These are phyloP conservation scores for Gigaspora rosea DNA, from an alignment of 192 early-diverging fungal genomes.

Conservation along the genomic window DNA sequence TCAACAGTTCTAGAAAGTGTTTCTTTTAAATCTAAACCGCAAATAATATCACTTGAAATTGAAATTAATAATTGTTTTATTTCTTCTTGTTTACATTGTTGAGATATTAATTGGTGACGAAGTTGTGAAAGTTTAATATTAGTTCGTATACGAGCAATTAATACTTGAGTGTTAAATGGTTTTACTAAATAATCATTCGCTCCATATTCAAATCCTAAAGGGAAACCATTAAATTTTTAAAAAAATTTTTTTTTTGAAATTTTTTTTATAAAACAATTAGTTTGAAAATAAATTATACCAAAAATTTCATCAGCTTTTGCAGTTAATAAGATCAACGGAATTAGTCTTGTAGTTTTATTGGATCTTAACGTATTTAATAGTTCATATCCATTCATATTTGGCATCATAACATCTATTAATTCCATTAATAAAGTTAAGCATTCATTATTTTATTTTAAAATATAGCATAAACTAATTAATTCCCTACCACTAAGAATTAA, in stretches of 20 bases:
- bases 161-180: slow-evolving; percentile 50
- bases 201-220: slow-evolving; percentile 51
- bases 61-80: slow-evolving; percentile 46
- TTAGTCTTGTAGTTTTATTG: slow-evolving; percentile 38
- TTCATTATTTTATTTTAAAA: background rate
- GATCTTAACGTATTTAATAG: slow-evolving; percentile 47
- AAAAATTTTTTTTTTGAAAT: too few species aligned
- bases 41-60: slow-evolving; percentile 41
- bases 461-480: too few species aligned
- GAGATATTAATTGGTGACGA: slow-evolving; percentile 44
- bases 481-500: slow-evolving; percentile 42
- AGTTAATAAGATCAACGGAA: slow-evolving; percentile 60
- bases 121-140: slow-evolving; percentile 51
- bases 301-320: slow-evolving; percentile 57
- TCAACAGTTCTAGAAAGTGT: slow-evolving; percentile 37
- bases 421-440: background rate
- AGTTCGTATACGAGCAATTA: slow-evolving; percentile 55
- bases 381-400: slow-evolving; percentile 59
- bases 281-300: slow-evolving; percentile 33
- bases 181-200: slow-evolving; percentile 64
- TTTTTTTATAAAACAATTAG: too few species aligned
- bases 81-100: slow-evolving; percentile 41
- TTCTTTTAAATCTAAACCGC: slow-evolving; percentile 37
- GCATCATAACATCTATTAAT: slow-evolving; percentile 58
- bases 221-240: too few species aligned